Percentiles rank a stretch among this genome's conserved stretches.
phyloP scores from a whole-genome alignment of 768 basidiomycete species.

The Agaricus sinodeliciosus region DNA sequence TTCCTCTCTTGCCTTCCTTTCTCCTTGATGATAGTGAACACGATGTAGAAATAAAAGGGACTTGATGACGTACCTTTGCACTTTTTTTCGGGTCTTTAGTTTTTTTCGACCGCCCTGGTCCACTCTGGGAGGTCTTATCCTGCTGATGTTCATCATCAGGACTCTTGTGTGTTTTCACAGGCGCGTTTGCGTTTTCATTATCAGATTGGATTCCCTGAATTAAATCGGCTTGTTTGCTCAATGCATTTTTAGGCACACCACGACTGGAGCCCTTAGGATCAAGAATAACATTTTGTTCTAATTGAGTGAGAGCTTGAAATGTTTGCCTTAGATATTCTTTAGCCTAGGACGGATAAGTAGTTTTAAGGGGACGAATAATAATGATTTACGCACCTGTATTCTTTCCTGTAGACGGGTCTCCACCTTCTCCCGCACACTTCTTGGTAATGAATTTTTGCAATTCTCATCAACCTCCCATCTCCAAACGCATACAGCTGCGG shows the following conservation, averaged over 20 bases:
- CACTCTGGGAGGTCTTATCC: constrained; percentile 7
- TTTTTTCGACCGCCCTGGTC: constrained; percentile 41
- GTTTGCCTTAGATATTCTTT: constrained; percentile 45
- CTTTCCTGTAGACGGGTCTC: constrained; percentile 59
- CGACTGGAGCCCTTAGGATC: constrained; percentile 39
- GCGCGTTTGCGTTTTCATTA: background rate
- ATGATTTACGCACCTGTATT: constrained; percentile 39
- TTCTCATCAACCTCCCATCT: constrained; percentile 76
- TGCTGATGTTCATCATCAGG: constrained; percentile 4
- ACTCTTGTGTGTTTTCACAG: background rate
- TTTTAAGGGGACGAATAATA: background rate
- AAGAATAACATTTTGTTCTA: constrained; percentile 50
- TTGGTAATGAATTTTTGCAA: constrained; percentile 58
- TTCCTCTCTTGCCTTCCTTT: constrained; percentile 66
- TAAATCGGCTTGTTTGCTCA: constrained; percentile 17
- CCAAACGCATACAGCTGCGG: constrained; percentile 69
- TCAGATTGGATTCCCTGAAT: constrained; percentile 1
- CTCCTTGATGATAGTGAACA: constrained; percentile 37
- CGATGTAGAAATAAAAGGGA: background rate
- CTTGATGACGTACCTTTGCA: constrained; percentile 37
- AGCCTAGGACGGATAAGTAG: constrained; percentile 34
- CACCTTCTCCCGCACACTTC: constrained; percentile 55
- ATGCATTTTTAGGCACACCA: constrained; percentile 25
- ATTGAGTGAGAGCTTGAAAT: constrained; percentile 52
- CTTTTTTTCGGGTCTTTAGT: constrained; percentile 48